Percentiles rank a stretch among this genome's conserved stretches.
phyloP scores from a whole-genome alignment of 2,329 filamentous ascomycete species.

The Fusarium haematococcum region DNA sequence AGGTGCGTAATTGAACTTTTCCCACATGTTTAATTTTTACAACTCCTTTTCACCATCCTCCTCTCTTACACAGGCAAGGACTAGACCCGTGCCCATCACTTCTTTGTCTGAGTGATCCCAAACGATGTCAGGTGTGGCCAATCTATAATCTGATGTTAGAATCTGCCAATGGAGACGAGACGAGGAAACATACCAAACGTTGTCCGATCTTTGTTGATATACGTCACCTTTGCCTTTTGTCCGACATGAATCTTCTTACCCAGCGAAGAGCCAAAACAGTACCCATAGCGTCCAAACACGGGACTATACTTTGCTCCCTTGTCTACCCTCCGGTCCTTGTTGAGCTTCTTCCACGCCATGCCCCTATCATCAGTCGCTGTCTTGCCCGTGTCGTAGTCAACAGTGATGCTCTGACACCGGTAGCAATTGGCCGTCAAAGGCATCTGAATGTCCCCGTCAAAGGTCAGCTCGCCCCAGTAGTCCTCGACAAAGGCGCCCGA shows the following conservation, averaged over 20 bases:
- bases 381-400: conserved; percentile 37
- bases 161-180: accelerated
- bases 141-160: conserved; percentile 7
- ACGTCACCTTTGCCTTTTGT: conserved; percentile 24
- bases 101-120: conserved; percentile 6
- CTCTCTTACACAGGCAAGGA: no score
- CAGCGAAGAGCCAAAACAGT: conserved; percentile 31
- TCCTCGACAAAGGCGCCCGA: conserved; percentile 33
- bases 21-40: background rate
- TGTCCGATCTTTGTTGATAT: conserved; percentile 28
- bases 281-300: conserved; percentile 41
- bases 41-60: background rate
- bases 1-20: background rate
- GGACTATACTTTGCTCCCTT: conserved; percentile 40
- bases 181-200: conserved; percentile 27
- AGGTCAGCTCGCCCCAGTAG: conserved; percentile 37
- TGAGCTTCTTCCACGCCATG: conserved; percentile 40
- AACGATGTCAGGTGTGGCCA: conserved; percentile 35
- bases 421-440: conserved; percentile 38
- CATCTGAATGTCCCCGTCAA: conserved; percentile 32
- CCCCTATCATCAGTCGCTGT: conserved; percentile 35
- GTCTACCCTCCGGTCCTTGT: conserved; percentile 41
- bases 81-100: background rate
- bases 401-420: conserved; percentile 41
- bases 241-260: conserved; percentile 19